phyloP scores from a whole-genome alignment of 2,329 filamentous ascomycete species.

The Xylariaceae sp. region DNA sequence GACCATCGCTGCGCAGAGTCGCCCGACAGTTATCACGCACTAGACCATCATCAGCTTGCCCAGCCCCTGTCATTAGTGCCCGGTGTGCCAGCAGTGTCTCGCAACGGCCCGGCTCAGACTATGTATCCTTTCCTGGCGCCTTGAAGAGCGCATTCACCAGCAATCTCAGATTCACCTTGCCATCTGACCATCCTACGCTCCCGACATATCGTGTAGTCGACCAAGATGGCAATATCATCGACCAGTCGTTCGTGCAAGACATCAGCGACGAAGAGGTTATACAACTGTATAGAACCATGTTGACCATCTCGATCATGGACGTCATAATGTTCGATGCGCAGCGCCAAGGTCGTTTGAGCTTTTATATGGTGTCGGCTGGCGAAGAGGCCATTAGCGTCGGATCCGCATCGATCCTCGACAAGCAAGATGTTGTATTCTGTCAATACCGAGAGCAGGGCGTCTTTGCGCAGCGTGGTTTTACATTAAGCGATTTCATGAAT shows the following conservation, averaged over 20 bases:
- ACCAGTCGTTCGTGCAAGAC: conserved; percentile 63
- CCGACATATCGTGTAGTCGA: conserved; percentile 90
- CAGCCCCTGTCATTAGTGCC: conserved; percentile 13
- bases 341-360: conserved; percentile 85
- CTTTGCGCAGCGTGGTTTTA: conserved; percentile 84
- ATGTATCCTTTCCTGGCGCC: conserved; percentile 82
- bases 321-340: conserved; percentile 98
- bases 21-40: conserved; percentile 19
- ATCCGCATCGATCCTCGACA: conserved; percentile 74
- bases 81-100: conserved; percentile 47
- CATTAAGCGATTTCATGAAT: conserved; percentile 84
- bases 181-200: conserved; percentile 67
- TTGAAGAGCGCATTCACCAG: conserved; percentile 89
- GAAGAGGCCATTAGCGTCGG: conserved; percentile 94
- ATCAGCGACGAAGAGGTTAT: conserved; percentile 59
- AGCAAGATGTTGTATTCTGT: conserved; percentile 84
- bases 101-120: conserved; percentile 50
- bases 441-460: conserved; percentile 94
- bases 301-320: conserved; percentile 79
- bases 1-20: conserved; percentile 21
- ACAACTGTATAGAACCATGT: conserved; percentile 60
- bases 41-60: conserved; percentile 12
- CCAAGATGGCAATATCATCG: conserved; percentile 78
- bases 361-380: conserved; percentile 95
- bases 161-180: conserved; percentile 69